These are phyloP conservation scores for Sedum album DNA, from an alignment of 164 flowering plant genomes.

Conservation along the genomic window DNA sequence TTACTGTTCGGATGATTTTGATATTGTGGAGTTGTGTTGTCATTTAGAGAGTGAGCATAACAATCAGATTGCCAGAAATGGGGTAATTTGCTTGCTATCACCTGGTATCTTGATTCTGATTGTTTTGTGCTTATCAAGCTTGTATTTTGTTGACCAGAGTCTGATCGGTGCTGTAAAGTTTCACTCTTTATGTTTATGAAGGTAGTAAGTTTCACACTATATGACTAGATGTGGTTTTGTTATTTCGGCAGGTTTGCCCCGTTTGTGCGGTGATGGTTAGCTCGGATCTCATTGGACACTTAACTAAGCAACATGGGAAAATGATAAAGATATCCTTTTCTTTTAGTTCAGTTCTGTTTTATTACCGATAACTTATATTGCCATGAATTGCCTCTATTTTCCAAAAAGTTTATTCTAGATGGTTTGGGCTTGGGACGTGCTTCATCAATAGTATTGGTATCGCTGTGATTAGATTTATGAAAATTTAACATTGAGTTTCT, in stretches of 20 bases:
- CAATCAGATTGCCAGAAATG: constrained; percentile 24
- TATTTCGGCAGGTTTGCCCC: background rate
- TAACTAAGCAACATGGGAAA: constrained; percentile 34
- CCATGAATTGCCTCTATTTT: background rate
- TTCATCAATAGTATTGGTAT: background rate
- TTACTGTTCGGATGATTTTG: constrained; percentile 42
- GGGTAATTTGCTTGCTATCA: constrained; percentile 21
- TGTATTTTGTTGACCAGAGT: too few species aligned
- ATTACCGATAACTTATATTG: too few species aligned
- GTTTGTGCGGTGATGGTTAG: constrained; percentile 21
- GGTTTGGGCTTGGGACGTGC: too few species aligned
- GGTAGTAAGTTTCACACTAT: background rate
- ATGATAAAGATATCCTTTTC: constrained; percentile 48
- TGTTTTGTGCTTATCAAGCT: too few species aligned
- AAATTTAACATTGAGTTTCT: constrained; percentile 17
- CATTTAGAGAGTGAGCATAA: constrained; percentile 46
- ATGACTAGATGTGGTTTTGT: background rate
- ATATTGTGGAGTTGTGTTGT: constrained; percentile 42
- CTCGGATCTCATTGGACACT: constrained; percentile 38
- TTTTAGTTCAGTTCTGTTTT: too few species aligned
- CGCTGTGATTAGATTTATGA: background rate
- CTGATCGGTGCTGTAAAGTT: too few species aligned
- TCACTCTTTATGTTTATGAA: background rate
- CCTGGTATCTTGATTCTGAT: too few species aligned
- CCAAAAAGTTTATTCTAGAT: too few species aligned